Conservation (phyloP, 805 yeast genomes). For the Candida gorgasii region DNA sequence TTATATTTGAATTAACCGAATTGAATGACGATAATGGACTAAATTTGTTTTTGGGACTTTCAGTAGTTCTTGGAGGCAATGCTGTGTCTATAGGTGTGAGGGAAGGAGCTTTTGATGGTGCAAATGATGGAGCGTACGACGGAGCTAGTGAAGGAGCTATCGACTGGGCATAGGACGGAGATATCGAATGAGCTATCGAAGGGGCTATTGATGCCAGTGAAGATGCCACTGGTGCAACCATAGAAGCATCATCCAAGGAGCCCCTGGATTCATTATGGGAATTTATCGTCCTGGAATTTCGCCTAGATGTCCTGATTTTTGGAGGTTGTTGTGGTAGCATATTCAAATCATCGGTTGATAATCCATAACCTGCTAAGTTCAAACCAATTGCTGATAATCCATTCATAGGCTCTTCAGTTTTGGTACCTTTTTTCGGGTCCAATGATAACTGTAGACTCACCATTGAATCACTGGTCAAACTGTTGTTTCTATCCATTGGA, state of each 20-base stretch:
- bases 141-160: neutral
- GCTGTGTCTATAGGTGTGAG: neutral
- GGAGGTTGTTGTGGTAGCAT: conserved; percentile 22
- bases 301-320: conserved; percentile 3
- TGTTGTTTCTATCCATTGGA: conserved; percentile 10
- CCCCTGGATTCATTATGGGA: conserved; percentile 1
- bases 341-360: conserved; percentile 26
- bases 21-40: conserved; percentile 33
- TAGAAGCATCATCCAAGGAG: neutral
- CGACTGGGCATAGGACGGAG: neutral
- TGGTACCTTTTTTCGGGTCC: conserved; percentile 14
- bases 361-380: conserved; percentile 29
- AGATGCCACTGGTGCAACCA: neutral
- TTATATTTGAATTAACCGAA: conserved; percentile 30
- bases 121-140: neutral
- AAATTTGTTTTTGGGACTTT: neutral
- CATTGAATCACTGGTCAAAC: conserved; percentile 11
- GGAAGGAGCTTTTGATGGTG: neutral
- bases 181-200: neutral
- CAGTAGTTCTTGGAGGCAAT: neutral
- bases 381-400: conserved; percentile 26
- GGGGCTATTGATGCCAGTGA: neutral
- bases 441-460: conserved; percentile 13
- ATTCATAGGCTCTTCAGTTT: conserved; percentile 1
- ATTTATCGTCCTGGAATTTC: conserved; percentile 2